A percentile compares a stretch with the other conserved stretches of the same genome.
phyloP scores from a whole-genome alignment of 2,329 filamentous ascomycete species.

The Xylariaceae sp. region DNA sequence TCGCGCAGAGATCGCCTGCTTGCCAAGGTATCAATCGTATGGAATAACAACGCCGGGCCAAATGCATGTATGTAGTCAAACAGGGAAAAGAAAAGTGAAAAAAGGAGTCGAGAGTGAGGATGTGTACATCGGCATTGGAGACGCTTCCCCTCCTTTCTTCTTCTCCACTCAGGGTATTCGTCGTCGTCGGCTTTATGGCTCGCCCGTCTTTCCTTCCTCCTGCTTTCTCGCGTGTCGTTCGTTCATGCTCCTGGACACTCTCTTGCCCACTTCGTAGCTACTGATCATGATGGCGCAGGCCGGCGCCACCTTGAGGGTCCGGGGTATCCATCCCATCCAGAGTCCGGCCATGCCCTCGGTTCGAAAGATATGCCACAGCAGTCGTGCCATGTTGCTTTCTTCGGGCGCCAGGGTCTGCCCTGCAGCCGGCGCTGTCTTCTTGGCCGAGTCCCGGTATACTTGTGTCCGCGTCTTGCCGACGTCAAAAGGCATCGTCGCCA shows the following conservation, averaged over 20 bases:
- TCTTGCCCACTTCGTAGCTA: conserved; percentile 94
- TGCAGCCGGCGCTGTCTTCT: conserved; percentile 28
- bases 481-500: conserved; percentile 92
- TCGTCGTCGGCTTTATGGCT: conserved; percentile 7
- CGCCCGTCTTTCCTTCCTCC: conserved; percentile 9
- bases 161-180: not conserved
- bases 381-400: conserved; percentile 70
- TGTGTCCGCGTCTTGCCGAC: conserved; percentile 96
- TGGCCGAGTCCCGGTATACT: conserved; percentile 60
- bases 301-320: conserved; percentile 90
- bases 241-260: conserved; percentile 74
- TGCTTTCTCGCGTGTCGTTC: conserved; percentile 38
- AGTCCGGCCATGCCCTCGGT: conserved; percentile 77
- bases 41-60: conserved; percentile 21
- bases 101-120: conserved; percentile 22
- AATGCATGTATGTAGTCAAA: conserved; percentile 25
- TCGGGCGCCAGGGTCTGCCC: conserved; percentile 54
- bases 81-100: not conserved
- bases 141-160: not conserved
- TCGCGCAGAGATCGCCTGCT: conserved; percentile 4
- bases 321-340: conserved; percentile 86
- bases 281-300: conserved; percentile 99
- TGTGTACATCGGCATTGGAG: conserved; percentile 2
- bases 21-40: conserved; percentile 33
- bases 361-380: conserved; percentile 87